phyloP scores from a whole-genome alignment of 768 basidiomycete genomes.

The Cystobasidium tubakii region DNA sequence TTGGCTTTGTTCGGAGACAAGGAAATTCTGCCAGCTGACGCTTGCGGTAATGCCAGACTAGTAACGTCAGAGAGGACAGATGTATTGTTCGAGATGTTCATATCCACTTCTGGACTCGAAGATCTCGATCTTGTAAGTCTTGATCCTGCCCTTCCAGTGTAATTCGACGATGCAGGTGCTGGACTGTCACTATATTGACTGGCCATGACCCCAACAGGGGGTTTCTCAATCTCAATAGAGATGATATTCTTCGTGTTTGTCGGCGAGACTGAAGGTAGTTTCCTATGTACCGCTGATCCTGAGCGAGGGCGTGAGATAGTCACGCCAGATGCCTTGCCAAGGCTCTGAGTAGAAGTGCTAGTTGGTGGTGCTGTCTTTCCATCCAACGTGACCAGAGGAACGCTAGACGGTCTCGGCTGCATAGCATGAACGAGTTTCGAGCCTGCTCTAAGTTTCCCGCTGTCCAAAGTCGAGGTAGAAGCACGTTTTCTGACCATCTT shows the following conservation, averaged over 20 bases:
- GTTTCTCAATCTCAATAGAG: not conserved
- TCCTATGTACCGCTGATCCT: not conserved
- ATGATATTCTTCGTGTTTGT: not conserved
- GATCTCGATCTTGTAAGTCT: constrained; percentile 4
- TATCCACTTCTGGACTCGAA: not conserved
- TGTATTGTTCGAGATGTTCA: not conserved
- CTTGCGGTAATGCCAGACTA: not conserved
- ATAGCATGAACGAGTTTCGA: not conserved
- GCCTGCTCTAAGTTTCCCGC: not conserved
- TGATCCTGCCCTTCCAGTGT: not conserved
- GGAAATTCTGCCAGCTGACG: not conserved
- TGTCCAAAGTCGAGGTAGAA: not conserved
- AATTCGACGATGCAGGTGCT: not conserved
- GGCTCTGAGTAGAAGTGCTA: not conserved
- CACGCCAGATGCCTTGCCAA: not conserved
- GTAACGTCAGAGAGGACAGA: not conserved
- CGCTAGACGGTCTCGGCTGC: not conserved
- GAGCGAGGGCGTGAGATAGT: constrained; percentile 3
- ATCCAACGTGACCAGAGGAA: not conserved
- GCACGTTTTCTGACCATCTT: not conserved
- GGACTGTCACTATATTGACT: not conserved
- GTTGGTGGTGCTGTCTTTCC: not conserved
- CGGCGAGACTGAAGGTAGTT: not conserved
- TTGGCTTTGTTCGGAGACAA: not conserved
- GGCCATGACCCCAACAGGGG: not conserved